Evolutionary conservation across 768 basidiomycete species (phyloP).

Genomic region (Agaricus blazei): DNA sequence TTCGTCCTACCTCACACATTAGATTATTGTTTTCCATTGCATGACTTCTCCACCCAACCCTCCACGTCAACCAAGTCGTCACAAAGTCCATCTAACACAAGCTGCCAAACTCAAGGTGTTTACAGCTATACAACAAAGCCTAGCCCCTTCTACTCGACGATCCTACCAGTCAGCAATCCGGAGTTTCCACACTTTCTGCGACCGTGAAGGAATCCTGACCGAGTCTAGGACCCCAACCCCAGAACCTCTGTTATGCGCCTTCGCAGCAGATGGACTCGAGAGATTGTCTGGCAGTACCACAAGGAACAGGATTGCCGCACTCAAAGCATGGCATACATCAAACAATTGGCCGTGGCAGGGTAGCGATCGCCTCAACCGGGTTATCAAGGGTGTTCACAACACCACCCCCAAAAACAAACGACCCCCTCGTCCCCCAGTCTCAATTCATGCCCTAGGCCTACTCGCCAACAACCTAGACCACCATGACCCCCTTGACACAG

Average conservation of each 20-base stretch:
- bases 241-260: conserved; percentile 21
- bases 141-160: not conserved
- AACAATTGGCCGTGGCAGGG: conserved; percentile 28
- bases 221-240: conserved; percentile 21
- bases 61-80: too few relatives aligned
- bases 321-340: conserved; percentile 29
- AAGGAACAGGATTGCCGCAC: conserved; percentile 23
- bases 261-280: conserved; percentile 17
- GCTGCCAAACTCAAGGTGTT: not conserved
- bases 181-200: conserved; percentile 28
- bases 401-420: not conserved
- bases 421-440: not conserved
- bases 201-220: conserved; percentile 19
- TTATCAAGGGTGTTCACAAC: conserved; percentile 8
- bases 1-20: too few relatives aligned
- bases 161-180: conserved; percentile 27
- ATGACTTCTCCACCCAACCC: too few relatives aligned
- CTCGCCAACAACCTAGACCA: conserved; percentile 15
- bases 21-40: not conserved
- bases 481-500: conserved; percentile 19
- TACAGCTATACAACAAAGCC: not conserved
- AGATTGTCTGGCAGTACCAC: conserved; percentile 15
- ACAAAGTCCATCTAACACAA: too few relatives aligned
- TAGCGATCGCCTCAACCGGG: conserved; percentile 17
- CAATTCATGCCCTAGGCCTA: not conserved